Evolutionary conservation across 148 eudicot species (phyloP).

Genomic region (Vaccinium myrtillus): DNA sequence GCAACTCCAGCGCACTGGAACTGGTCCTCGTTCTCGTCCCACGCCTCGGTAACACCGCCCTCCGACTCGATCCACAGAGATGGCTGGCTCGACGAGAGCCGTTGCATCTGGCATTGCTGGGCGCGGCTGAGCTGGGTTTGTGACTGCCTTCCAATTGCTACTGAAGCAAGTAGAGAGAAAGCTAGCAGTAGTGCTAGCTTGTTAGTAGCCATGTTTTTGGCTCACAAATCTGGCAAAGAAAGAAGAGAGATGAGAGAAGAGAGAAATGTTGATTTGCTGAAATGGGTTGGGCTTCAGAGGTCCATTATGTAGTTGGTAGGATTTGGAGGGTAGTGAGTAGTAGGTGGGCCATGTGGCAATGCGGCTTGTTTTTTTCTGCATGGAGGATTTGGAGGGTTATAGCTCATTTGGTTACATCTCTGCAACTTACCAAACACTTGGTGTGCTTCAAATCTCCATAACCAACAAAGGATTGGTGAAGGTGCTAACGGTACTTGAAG

Average conservation of each 20-base stretch:
- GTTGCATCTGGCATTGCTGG: slow-evolving; percentile 54
- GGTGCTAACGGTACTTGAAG: background rate
- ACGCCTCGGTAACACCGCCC: slow-evolving; percentile 54
- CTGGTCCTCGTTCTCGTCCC: slow-evolving; percentile 60
- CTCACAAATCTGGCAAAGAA: background rate
- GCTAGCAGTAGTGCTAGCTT: slow-evolving; percentile 15
- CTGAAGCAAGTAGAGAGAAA: slow-evolving; percentile 24
- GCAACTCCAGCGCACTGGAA: slow-evolving; percentile 66
- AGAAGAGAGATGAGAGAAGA: background rate
- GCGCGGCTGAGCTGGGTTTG: slow-evolving; percentile 27
- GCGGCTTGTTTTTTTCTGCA: slow-evolving; percentile 4
- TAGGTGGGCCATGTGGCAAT: slow-evolving; percentile 18
- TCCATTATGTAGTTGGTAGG: slow-evolving; percentile 7
- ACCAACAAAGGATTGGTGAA: background rate
- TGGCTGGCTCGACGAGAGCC: slow-evolving; percentile 43
- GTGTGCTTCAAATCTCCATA: background rate
- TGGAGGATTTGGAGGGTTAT: background rate
- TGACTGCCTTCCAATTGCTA: slow-evolving; percentile 8
- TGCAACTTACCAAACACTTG: background rate
- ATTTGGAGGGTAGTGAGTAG: slow-evolving; percentile 1
- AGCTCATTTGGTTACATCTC: background rate
- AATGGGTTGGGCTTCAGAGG: background rate
- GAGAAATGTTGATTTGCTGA: background rate
- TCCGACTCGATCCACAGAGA: slow-evolving; percentile 43
- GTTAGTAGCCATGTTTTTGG: slow-evolving; percentile 8